phyloP scores from a whole-genome alignment of 2,329 filamentous ascomycete genomes.

The Xylariaceae sp. region DNA sequence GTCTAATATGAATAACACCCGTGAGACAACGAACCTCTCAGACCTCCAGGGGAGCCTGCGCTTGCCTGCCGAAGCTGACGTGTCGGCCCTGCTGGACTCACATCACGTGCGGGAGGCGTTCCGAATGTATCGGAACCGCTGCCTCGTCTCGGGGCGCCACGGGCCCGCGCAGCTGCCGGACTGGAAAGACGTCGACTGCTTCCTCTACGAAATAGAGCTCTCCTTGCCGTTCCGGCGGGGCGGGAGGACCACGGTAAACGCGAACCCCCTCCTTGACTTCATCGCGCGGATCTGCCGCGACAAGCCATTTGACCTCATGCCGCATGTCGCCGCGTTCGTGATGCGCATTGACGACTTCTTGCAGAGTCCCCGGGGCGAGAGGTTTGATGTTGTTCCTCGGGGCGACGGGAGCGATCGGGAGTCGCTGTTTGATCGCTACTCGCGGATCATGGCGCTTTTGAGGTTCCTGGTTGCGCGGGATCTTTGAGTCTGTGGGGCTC shows the following conservation, averaged over 20 bases:
- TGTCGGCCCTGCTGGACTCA: not conserved
- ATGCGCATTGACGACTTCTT: not conserved
- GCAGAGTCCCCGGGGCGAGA: not conserved
- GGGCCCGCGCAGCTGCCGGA: not conserved
- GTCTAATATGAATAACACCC: not conserved
- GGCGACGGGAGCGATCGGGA: not conserved
- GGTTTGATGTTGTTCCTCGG: not conserved
- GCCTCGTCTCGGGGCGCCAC: not conserved
- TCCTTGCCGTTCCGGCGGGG: not conserved
- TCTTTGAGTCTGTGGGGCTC: not conserved
- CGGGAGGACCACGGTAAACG: not conserved
- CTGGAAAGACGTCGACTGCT: slow-evolving; percentile 13
- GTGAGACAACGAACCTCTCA: not conserved
- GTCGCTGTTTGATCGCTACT: slow-evolving; percentile 6
- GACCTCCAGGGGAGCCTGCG: not conserved
- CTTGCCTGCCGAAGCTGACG: not conserved
- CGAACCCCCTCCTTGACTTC: not conserved
- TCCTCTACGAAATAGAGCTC: slow-evolving; percentile 3
- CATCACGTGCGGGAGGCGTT: slow-evolving; percentile 2
- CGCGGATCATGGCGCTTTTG: slow-evolving; percentile 2
- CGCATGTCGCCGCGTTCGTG: slow-evolving; percentile 10
- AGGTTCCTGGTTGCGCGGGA: slow-evolving; percentile 2
- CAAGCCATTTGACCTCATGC: slow-evolving; percentile 5
- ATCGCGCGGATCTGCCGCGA: not conserved
- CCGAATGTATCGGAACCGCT: slow-evolving; percentile 8